These are phyloP conservation scores for Barnettozyma sucrosica DNA, from an alignment of 805 yeast species.

Conservation along the genomic window DNA sequence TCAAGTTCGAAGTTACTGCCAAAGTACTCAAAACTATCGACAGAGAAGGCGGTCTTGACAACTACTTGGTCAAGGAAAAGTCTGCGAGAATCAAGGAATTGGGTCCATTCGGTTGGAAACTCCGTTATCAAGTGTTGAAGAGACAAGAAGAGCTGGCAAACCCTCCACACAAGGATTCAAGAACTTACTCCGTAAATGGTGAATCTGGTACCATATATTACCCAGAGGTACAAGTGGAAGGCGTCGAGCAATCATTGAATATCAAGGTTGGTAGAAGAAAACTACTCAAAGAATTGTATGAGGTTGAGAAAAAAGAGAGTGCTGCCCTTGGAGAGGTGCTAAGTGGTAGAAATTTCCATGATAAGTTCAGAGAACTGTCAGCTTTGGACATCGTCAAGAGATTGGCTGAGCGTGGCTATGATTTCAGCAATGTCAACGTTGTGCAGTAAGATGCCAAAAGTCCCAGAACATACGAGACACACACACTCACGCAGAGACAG, in stretches of 20 bases:
- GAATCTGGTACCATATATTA: slow-evolving; percentile 41
- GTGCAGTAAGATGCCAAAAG: background rate
- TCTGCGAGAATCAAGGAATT: slow-evolving; percentile 87
- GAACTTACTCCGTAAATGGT: slow-evolving; percentile 29
- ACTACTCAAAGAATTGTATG: slow-evolving; percentile 49
- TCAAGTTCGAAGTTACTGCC: slow-evolving; percentile 59
- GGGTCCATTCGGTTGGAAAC: slow-evolving; percentile 89
- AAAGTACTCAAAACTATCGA: slow-evolving; percentile 81
- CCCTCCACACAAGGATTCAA: slow-evolving; percentile 34
- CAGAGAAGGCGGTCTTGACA: slow-evolving; percentile 93
- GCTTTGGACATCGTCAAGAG: slow-evolving; percentile 44
- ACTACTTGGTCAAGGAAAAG: slow-evolving; percentile 79
- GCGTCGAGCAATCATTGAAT: slow-evolving; percentile 36
- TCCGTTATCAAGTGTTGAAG: slow-evolving; percentile 68
- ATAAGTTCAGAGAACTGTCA: slow-evolving; percentile 34
- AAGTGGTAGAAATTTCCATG: slow-evolving; percentile 42
- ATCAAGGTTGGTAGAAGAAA: slow-evolving; percentile 61
- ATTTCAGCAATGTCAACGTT: slow-evolving; percentile 27
- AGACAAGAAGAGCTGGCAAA: slow-evolving; percentile 34
- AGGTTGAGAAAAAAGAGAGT: slow-evolving; percentile 39
- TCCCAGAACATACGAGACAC: background rate
- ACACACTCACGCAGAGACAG: background rate
- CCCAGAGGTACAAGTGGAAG: slow-evolving; percentile 34
- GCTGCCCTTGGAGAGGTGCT: slow-evolving; percentile 39
- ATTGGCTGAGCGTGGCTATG: slow-evolving; percentile 36